phyloP scores from a whole-genome alignment of 2,329 filamentous ascomycete genomes.

The Bipolaris victoriae region DNA sequence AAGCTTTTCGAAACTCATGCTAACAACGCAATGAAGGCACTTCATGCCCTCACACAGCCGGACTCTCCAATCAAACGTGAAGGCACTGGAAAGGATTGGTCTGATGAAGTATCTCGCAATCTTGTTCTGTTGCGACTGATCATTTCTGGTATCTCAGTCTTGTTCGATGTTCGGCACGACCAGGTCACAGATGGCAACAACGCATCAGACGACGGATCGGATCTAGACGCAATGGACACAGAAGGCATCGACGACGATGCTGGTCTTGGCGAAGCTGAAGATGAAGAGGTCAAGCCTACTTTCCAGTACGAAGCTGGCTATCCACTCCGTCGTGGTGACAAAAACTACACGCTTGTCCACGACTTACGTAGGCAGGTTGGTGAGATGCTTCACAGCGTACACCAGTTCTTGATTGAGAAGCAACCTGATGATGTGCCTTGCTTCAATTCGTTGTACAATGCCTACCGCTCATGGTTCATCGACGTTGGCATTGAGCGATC shows the following conservation, averaged over 20 bases:
- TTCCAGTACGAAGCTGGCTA: slow-evolving; percentile 92
- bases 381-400: slow-evolving; percentile 79
- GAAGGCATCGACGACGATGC: slow-evolving; percentile 57
- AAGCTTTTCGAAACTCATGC: slow-evolving; percentile 87
- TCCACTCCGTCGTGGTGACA: slow-evolving; percentile 67
- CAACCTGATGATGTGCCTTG: slow-evolving; percentile 96
- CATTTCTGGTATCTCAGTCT: slow-evolving; percentile 83
- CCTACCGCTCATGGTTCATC: slow-evolving; percentile 95
- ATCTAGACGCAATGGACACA: slow-evolving; percentile 51
- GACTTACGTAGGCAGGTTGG: slow-evolving; percentile 80
- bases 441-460: slow-evolving; percentile 90
- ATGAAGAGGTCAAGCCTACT: slow-evolving; percentile 81
- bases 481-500: slow-evolving; percentile 97
- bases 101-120: slow-evolving; percentile 91
- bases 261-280: slow-evolving; percentile 70
- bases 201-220: slow-evolving; percentile 59
- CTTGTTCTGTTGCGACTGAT: slow-evolving; percentile 87
- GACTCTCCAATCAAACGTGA: slow-evolving; percentile 84
- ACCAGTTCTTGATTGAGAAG: slow-evolving; percentile 78
- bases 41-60: slow-evolving; percentile 80
- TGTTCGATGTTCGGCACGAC: slow-evolving; percentile 75
- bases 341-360: slow-evolving; percentile 75
- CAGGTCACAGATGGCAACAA: slow-evolving; percentile 41
- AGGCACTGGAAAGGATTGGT: slow-evolving; percentile 98
- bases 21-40: slow-evolving; percentile 73